These are phyloP conservation scores for Tricholoma flavovirens DNA, from an alignment of 768 basidiomycete genomes.

Conservation along the genomic window DNA sequence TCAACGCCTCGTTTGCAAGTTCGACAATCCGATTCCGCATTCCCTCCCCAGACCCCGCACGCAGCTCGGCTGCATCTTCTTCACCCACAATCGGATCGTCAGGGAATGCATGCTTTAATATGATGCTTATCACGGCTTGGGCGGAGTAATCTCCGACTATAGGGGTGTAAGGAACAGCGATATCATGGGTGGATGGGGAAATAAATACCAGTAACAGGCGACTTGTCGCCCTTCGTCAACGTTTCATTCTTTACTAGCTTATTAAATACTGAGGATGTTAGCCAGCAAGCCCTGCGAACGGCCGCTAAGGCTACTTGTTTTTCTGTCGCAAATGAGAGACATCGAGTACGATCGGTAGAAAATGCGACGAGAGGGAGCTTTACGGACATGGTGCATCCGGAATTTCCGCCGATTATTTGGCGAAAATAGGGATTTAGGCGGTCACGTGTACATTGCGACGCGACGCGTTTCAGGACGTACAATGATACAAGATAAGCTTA, in stretches of 20 bases:
- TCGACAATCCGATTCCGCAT: slow-evolving; percentile 65
- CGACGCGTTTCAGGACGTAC: no score
- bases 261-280: slow-evolving; percentile 84
- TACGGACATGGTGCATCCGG: slow-evolving; percentile 1
- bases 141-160: slow-evolving; percentile 91
- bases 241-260: slow-evolving; percentile 82
- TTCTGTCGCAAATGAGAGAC: slow-evolving; percentile 60
- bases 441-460: background rate
- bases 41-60: slow-evolving; percentile 34
- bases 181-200: background rate
- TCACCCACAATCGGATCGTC: slow-evolving; percentile 89
- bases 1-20: slow-evolving; percentile 79
- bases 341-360: slow-evolving; percentile 29
- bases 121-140: slow-evolving; percentile 84
- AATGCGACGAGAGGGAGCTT: slow-evolving; percentile 11
- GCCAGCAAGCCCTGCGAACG: slow-evolving; percentile 77
- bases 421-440: background rate
- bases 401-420: background rate
- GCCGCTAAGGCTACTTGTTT: slow-evolving; percentile 80
- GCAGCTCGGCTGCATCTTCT: slow-evolving; percentile 83
- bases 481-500: no score
- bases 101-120: slow-evolving; percentile 76
- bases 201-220: slow-evolving; percentile 72
- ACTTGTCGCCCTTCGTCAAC: slow-evolving; percentile 86
- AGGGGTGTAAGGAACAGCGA: slow-evolving; percentile 2